A percentile compares a stretch with the other conserved stretches of the same genome.
These are phyloP conservation scores for Peronosclerospora sorghi DNA, from an alignment of 352 stramenopile genomes.

Conservation along the genomic window DNA sequence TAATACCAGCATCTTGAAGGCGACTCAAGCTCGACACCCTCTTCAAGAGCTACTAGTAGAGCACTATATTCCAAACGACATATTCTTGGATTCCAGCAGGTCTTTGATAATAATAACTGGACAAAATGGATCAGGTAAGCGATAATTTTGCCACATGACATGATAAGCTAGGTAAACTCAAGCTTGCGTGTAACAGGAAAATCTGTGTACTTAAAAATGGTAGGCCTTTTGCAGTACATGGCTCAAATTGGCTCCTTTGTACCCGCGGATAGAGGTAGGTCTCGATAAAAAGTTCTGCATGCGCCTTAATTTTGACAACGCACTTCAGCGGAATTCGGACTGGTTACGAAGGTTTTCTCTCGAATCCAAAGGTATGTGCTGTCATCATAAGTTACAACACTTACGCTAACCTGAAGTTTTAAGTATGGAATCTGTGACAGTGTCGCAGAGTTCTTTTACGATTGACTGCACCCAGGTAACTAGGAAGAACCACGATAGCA, in stretches of 20 bases:
- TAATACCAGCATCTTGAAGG: constrained; percentile 34
- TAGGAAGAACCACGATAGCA: not conserved
- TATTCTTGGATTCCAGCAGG: constrained; percentile 28
- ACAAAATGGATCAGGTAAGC: constrained; percentile 76
- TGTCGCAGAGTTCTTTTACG: constrained; percentile 80
- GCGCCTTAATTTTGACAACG: constrained; percentile 1
- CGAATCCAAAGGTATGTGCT: constrained; percentile 59
- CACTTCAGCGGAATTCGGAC: constrained; percentile 47
- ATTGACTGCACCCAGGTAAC: constrained; percentile 81
- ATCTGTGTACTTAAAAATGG: constrained; percentile 81
- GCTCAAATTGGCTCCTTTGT: constrained; percentile 77
- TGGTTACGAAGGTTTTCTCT: constrained; percentile 70
- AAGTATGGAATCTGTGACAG: constrained; percentile 64
- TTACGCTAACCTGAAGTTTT: constrained; percentile 3
- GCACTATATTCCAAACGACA: constrained; percentile 76
- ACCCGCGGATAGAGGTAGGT: constrained; percentile 50
- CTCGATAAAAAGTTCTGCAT: not conserved
- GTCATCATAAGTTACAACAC: not conserved
- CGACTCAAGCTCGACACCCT: constrained; percentile 56
- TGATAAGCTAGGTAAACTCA: not conserved
- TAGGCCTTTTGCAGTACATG: constrained; percentile 79
- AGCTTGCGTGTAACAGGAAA: constrained; percentile 41
- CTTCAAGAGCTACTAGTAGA: constrained; percentile 79
- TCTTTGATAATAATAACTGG: constrained; percentile 67
- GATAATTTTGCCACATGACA: not conserved